Conservation (phyloP, 2,329 filamentous ascomycete genomes). For the Fusarium ambrosium region DNA sequence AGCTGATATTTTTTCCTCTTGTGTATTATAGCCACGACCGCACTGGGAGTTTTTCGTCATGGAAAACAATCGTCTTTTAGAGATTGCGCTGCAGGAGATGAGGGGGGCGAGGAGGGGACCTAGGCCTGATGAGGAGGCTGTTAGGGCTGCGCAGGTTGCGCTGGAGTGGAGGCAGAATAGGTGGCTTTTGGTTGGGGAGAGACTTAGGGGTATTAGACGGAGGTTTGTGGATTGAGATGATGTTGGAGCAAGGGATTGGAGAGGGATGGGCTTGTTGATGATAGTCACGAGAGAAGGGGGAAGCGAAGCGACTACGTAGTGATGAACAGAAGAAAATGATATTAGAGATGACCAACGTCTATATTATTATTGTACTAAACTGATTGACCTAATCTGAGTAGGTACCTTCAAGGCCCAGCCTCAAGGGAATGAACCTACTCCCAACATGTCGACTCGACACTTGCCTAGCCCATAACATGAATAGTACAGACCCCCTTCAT, state of each 20-base stretch:
- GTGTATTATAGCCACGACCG: not conserved
- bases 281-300: not conserved
- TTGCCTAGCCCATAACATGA: not conserved
- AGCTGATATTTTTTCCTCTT: no score
- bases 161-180: not conserved
- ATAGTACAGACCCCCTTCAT: not conserved
- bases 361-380: not conserved
- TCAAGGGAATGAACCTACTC: not conserved
- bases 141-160: not conserved
- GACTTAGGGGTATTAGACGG: not conserved
- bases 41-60: not conserved
- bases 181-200: not conserved
- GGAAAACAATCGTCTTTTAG: not conserved
- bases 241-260: not conserved
- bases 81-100: not conserved
- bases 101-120: not conserved
- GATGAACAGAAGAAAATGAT: not conserved
- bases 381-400: not conserved
- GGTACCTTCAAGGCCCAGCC: not conserved
- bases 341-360: not conserved
- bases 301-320: not conserved
- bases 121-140: not conserved
- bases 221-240: not conserved
- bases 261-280: not conserved
- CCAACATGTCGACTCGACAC: not conserved